A percentile compares a stretch with the other conserved stretches of the same genome.
These are phyloP conservation scores for Cyberlindnera amylophila DNA, from an alignment of 805 yeast species.

Conservation along the genomic window DNA sequence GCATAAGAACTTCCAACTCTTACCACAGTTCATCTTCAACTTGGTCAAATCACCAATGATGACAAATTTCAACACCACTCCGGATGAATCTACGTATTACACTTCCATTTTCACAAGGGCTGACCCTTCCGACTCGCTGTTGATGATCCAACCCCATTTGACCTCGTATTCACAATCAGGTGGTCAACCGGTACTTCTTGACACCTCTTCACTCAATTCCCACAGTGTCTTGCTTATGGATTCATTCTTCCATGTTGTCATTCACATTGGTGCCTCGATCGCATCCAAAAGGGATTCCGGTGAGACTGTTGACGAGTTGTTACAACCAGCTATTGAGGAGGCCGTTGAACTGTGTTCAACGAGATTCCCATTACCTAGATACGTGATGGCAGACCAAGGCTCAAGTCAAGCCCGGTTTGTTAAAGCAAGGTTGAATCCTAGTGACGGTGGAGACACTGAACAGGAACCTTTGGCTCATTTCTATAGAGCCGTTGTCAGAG, in stretches of 20 bases:
- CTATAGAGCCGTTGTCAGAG: slow-evolving; percentile 11
- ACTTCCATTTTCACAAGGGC: slow-evolving; percentile 83
- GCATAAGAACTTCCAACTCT: slow-evolving; percentile 71
- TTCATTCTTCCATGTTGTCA: slow-evolving; percentile 91
- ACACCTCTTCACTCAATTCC: slow-evolving; percentile 82
- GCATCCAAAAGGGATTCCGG: slow-evolving; percentile 91
- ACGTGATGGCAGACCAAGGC: slow-evolving; percentile 93
- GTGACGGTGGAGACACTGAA: slow-evolving; percentile 1
- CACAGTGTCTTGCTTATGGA: slow-evolving; percentile 83
- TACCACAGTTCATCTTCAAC: slow-evolving; percentile 92
- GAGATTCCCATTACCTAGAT: slow-evolving; percentile 94
- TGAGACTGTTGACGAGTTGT: slow-evolving; percentile 71
- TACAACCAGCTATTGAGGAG: slow-evolving; percentile 82
- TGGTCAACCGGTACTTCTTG: slow-evolving; percentile 83
- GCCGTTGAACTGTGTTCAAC: slow-evolving; percentile 84
- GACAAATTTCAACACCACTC: slow-evolving; percentile 92
- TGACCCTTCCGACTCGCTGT: slow-evolving; percentile 83
- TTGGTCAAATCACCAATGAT: slow-evolving; percentile 90
- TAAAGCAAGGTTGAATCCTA: slow-evolving; percentile 86
- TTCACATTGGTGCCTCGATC: slow-evolving; percentile 94
- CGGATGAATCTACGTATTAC: slow-evolving; percentile 95
- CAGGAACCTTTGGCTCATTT: slow-evolving; percentile 10
- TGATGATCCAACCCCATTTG: slow-evolving; percentile 95
- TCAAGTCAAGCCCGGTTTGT: slow-evolving; percentile 96
- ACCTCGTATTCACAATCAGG: slow-evolving; percentile 56